Conservation (phyloP, 2,329 filamentous ascomycete species). For the Aspergillus glaucus region DNA sequence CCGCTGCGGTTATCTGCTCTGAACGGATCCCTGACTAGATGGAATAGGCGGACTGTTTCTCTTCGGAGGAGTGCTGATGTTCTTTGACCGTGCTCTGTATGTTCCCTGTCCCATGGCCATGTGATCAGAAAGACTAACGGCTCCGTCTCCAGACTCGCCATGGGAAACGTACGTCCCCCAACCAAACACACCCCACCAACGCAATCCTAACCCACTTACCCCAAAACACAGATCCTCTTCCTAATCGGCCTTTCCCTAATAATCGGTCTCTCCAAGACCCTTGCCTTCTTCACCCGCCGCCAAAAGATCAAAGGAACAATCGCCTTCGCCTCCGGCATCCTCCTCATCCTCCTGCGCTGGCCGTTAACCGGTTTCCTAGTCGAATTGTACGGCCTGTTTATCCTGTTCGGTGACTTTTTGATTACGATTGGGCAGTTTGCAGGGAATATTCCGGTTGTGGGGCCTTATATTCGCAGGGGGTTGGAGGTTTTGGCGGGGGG, state of each 20-base stretch:
- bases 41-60: slow-evolving; percentile 82
- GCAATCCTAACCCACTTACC: not conserved
- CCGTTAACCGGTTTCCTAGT: slow-evolving; percentile 83
- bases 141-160: slow-evolving; percentile 63
- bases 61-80: slow-evolving; percentile 86
- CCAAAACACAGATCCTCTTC: slow-evolving; percentile 72
- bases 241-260: slow-evolving; percentile 93
- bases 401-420: slow-evolving; percentile 94
- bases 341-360: slow-evolving; percentile 84
- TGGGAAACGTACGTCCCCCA: slow-evolving; percentile 71
- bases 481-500: slow-evolving; percentile 66
- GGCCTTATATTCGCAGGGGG: slow-evolving; percentile 71
- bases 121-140: slow-evolving; percentile 2
- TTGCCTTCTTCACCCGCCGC: slow-evolving; percentile 86
- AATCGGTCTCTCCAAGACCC: slow-evolving; percentile 84
- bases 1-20: slow-evolving; percentile 1
- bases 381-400: slow-evolving; percentile 86
- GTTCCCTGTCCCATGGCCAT: slow-evolving; percentile 24
- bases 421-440: slow-evolving; percentile 87
- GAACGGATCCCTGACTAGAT: slow-evolving; percentile 6
- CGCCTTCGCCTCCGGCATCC: slow-evolving; percentile 76
- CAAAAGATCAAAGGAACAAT: slow-evolving; percentile 89
- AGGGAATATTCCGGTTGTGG: slow-evolving; percentile 74
- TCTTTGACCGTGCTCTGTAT: slow-evolving; percentile 95
- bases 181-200: slow-evolving; percentile 5